Base-by-base conservation (phyloP, 768 basidiomycete genomes). In the Amanita rubescens region DNA sequence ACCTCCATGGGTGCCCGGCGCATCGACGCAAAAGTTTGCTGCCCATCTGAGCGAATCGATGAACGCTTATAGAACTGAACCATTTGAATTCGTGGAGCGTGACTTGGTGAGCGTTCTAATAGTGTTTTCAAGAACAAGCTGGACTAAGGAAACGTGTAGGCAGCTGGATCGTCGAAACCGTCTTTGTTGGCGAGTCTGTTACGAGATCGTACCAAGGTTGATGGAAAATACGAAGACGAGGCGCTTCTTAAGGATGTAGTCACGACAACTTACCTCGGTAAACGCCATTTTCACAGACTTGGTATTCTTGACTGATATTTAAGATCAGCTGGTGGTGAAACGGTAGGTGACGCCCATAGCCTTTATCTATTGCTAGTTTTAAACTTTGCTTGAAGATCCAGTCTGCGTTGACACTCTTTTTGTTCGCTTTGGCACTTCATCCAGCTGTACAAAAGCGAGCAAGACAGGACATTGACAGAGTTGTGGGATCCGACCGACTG, bases 401-500 rank as follows among this genome's bases (percentile, higher is more conserved):
- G 12, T 27, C 25, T 27, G 25, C 44, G 11, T 5, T 25, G n/a
- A 8, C n/a, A 0, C 19, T 55, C 10, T 55, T 57, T 32, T 27
- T 59, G 11, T 20, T 59, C 1, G 38, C 45, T 7, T 49, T 60
- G 54, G 42, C 49, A 3, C 49, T 49, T 22, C 55, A 58, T 25
- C 59, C 51, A 20, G 37, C 46, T 10, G 49, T 53, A 32, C 59
- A 58, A 19, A 20, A 37, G 10, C 39, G 38, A 22, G 57, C 49
- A 14, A 57, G 56, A 44, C 48, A 45, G 14, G 59, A 60, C 45
- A 45, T 60, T 11, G 59, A 60, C 39, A 11, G 20, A 3, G 55
- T 58, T 22, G 45, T 60, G 12, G 59, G 55, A 2, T 22, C 57
- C 1, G 49, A 56, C 17, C 50, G 59, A 6, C 27, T 58, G n/a